Percentiles rank a stretch among this genome's conserved stretches.
These are phyloP conservation scores for Hippophae rhamnoides DNA, from an alignment of 306 rosid species.

Conservation along the genomic window DNA sequence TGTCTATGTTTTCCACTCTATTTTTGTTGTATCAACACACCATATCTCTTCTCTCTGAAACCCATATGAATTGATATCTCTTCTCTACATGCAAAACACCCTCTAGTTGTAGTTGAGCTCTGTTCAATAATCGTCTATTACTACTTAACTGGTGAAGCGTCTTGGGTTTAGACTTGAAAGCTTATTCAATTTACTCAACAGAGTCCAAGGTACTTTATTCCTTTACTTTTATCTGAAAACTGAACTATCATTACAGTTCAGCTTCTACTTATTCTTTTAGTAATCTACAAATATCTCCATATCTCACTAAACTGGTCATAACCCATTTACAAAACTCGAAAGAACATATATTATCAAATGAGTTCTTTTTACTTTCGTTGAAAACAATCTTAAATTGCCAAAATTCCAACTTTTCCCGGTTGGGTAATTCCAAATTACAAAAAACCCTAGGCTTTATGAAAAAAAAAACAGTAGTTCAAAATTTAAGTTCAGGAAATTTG, in stretches of 20 bases:
- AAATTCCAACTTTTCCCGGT: constrained; percentile 7
- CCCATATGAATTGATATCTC: no score
- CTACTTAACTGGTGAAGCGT: neutral
- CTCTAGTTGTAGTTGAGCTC: neutral
- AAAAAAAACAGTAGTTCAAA: constrained; percentile 14
- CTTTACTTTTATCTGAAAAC: neutral
- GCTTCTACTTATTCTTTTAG: neutral
- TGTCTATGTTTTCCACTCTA: no score
- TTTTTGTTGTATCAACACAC: no score
- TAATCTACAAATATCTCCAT: neutral
- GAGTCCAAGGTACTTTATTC: no score
- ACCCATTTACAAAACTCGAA: constrained; percentile 29
- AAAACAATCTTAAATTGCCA: constrained; percentile 7
- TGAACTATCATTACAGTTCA: neutral
- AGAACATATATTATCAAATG: constrained; percentile 11
- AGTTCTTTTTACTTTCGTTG: neutral
- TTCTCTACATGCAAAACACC: neutral
- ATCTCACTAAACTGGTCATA: constrained; percentile 29
- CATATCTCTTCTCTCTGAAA: no score
- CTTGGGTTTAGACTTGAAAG: neutral
- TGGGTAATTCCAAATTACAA: constrained; percentile 17
- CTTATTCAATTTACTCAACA: neutral
- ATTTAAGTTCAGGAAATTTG: neutral
- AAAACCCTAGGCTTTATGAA: constrained; percentile 35
- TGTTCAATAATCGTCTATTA: neutral